Conservation (phyloP, 352 stramenopile species). For the Halophytophthora polymorphica region DNA sequence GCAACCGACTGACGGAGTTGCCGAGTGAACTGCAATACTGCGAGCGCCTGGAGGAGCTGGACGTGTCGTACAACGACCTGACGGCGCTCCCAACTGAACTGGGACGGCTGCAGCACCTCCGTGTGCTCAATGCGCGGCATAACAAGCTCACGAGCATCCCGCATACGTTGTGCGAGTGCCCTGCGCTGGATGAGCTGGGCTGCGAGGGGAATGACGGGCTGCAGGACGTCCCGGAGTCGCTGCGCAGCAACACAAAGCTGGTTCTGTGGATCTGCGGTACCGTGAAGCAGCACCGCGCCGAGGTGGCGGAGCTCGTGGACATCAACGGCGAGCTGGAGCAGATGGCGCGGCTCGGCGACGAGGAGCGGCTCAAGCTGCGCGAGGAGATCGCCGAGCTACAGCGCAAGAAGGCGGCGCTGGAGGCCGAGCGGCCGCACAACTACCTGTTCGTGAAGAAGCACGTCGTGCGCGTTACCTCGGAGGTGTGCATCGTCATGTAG, state of each 20-base stretch:
- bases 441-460: conserved; percentile 76
- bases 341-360: conserved; percentile 65
- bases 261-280: conserved; percentile 79
- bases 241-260: conserved; percentile 67
- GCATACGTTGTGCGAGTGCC: conserved; percentile 72
- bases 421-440: conserved; percentile 59
- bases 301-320: conserved; percentile 66
- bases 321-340: conserved; percentile 77
- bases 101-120: conserved; percentile 46
- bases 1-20: conserved; percentile 65
- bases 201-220: conserved; percentile 64
- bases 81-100: conserved; percentile 48
- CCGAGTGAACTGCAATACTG: conserved; percentile 66
- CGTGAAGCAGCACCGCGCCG: conserved; percentile 60
- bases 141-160: conserved; percentile 71
- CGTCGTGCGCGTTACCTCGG: conserved; percentile 41
- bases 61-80: conserved; percentile 68
- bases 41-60: conserved; percentile 62
- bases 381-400: conserved; percentile 63
- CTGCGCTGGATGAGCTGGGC: conserved; percentile 40
- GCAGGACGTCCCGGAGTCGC: conserved; percentile 56
- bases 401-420: conserved; percentile 52
- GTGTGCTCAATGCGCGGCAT: conserved; percentile 61
- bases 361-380: conserved; percentile 67
- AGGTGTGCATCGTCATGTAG: conserved; percentile 71